A percentile compares a stretch with the other conserved stretches of the same genome.
Conservation (phyloP, 805 yeast species). For the Naumovozyma dairenensis region DNA sequence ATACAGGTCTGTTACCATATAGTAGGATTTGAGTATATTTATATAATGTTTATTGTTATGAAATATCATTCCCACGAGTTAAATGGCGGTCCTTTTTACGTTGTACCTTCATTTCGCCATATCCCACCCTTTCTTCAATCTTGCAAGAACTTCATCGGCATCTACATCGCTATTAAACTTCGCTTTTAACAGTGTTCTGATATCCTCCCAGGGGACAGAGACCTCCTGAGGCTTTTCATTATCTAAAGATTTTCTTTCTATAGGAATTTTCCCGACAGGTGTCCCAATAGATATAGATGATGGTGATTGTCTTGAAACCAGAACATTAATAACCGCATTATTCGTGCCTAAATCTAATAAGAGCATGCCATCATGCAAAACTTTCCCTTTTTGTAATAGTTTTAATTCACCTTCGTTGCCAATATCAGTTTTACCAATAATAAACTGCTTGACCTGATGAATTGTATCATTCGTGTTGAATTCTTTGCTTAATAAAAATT, state of each 20-base stretch:
- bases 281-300: slow-evolving; percentile 1
- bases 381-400: slow-evolving; percentile 52
- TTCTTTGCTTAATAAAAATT: slow-evolving; percentile 35
- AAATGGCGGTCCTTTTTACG: not conserved
- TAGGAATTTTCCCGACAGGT: not conserved
- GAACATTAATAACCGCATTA: slow-evolving; percentile 34
- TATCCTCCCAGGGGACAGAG: slow-evolving; percentile 38
- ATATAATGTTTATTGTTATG: not conserved
- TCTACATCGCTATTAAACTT: slow-evolving; percentile 28
- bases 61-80: not conserved
- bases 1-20: not conserved
- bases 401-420: slow-evolving; percentile 36
- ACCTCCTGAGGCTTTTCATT: slow-evolving; percentile 2
- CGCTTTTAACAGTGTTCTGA: slow-evolving; percentile 28
- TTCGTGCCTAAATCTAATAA: slow-evolving; percentile 26
- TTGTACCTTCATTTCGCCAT: slow-evolving; percentile 16
- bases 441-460: slow-evolving; percentile 25
- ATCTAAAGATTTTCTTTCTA: not conserved
- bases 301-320: slow-evolving; percentile 28
- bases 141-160: slow-evolving; percentile 22
- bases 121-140: slow-evolving; percentile 35
- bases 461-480: slow-evolving; percentile 25
- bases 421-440: slow-evolving; percentile 24
- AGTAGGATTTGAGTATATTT: not conserved
- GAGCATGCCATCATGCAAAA: slow-evolving; percentile 41